Conservation (phyloP, 331 rosid genomes). For the Acacia pycnantha region DNA sequence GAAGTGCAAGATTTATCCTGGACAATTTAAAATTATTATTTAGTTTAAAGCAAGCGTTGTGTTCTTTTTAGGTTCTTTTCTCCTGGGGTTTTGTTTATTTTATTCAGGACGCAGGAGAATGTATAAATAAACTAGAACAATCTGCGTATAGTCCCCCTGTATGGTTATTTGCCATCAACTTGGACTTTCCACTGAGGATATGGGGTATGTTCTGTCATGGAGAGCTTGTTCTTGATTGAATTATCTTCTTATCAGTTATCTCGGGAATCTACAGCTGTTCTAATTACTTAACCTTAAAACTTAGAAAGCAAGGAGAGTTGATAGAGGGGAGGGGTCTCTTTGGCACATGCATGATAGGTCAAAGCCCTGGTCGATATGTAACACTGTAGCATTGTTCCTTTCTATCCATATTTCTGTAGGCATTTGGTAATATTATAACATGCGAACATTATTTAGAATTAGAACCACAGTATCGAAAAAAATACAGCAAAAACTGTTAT, state of each 20-base stretch:
- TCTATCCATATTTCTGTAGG: not conserved
- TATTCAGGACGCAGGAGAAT: not conserved
- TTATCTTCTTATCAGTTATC: not conserved
- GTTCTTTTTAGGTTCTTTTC: not conserved
- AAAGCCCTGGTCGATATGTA: not conserved
- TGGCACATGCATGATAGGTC: not conserved
- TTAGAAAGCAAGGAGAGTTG: too few species aligned
- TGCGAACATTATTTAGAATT: too few species aligned
- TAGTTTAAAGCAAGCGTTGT: not conserved
- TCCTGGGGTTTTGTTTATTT: not conserved
- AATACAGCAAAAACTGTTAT: not conserved
- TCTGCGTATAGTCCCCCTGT: not conserved
- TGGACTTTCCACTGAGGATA: not conserved
- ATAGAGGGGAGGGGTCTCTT: not conserved
- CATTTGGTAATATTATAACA: not conserved
- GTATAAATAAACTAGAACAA: not conserved
- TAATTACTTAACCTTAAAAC: not conserved
- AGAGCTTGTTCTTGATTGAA: not conserved
- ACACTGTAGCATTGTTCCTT: not conserved
- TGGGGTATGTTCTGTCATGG: not conserved
- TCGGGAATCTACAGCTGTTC: not conserved
- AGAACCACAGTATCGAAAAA: not conserved
- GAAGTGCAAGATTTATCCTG: not conserved
- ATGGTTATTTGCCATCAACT: not conserved
- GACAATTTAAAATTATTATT: not conserved